These are phyloP conservation scores for Quercus variabilis DNA, from an alignment of 306 rosid species.

Conservation along the genomic window DNA sequence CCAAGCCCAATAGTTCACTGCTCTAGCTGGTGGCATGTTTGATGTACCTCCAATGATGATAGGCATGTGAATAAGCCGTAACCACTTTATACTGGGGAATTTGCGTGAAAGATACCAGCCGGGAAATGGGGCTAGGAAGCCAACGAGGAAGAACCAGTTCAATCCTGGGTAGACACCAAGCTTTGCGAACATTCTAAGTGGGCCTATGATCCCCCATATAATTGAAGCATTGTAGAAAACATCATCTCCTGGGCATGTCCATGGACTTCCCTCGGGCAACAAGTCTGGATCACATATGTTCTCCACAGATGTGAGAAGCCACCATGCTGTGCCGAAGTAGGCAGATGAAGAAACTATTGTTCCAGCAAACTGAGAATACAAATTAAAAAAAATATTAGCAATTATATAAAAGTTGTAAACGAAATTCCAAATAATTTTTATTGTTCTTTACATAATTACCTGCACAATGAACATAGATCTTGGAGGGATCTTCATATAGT, in stretches of 20 bases:
- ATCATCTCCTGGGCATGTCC: conserved; percentile 67
- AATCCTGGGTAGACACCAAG: conserved; percentile 44
- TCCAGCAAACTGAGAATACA: conserved; percentile 41
- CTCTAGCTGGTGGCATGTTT: conserved; percentile 32
- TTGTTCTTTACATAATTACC: conserved; percentile 23
- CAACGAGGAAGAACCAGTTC: conserved; percentile 71
- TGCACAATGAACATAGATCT: conserved; percentile 66
- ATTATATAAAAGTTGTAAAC: neutral
- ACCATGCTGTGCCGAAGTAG: conserved; percentile 71
- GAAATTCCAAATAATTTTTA: neutral
- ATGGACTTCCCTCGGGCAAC: conserved; percentile 61
- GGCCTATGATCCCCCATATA: conserved; percentile 80
- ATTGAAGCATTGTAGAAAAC: conserved; percentile 77
- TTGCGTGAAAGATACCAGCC: conserved; percentile 42
- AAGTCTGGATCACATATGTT: conserved; percentile 38
- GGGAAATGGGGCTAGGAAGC: conserved; percentile 50
- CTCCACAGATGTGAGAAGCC: conserved; percentile 45
- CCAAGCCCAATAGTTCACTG: conserved; percentile 57
- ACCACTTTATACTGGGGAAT: conserved; percentile 49
- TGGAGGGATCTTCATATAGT: conserved; percentile 88
- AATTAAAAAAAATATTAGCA: neutral
- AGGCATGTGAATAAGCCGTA: conserved; percentile 54
- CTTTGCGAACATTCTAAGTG: conserved; percentile 52
- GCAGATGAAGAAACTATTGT: conserved; percentile 49
- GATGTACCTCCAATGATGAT: conserved; percentile 34